phyloP scores from a whole-genome alignment of 176 grass and related monocot species.

The Olyra latifolia region DNA sequence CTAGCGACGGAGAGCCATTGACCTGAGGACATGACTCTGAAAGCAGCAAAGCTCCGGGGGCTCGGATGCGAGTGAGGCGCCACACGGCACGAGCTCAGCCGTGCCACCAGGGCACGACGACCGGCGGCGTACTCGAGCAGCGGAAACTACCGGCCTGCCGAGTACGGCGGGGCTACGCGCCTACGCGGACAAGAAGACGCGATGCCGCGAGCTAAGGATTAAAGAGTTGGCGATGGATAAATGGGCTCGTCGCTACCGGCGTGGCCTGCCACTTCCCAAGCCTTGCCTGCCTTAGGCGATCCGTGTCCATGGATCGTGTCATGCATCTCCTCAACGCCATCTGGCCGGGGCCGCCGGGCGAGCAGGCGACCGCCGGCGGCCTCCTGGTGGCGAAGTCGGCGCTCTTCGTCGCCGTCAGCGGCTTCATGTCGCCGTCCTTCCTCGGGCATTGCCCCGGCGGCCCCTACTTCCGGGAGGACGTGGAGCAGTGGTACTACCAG shows the following conservation, averaged over 20 bases:
- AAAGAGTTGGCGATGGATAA: too few species aligned
- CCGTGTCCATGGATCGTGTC: background rate
- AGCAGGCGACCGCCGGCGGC: background rate
- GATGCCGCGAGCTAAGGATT: too few species aligned
- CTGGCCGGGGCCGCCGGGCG: background rate
- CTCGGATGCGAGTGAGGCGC: too few species aligned
- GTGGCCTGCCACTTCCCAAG: too few species aligned
- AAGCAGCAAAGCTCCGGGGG: too few species aligned
- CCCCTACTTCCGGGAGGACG: background rate
- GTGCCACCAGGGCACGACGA: too few species aligned
- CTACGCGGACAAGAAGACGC: too few species aligned
- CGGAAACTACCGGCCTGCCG: background rate
- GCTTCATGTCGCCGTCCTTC: conserved; percentile 14
- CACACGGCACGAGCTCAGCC: too few species aligned
- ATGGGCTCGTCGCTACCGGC: background rate
- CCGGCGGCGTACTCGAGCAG: background rate
- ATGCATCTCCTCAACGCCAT: background rate
- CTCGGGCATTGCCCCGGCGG: background rate
- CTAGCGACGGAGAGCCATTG: background rate
- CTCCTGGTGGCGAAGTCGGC: background rate
- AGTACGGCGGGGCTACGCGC: too few species aligned
- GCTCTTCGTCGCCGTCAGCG: conserved; percentile 20
- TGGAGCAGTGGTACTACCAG: conserved; percentile 3
- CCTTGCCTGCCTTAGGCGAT: background rate
- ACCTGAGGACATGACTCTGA: background rate